Base-by-base conservation (phyloP, 768 basidiomycete genomes). In the Boletus rex-veris region DNA sequence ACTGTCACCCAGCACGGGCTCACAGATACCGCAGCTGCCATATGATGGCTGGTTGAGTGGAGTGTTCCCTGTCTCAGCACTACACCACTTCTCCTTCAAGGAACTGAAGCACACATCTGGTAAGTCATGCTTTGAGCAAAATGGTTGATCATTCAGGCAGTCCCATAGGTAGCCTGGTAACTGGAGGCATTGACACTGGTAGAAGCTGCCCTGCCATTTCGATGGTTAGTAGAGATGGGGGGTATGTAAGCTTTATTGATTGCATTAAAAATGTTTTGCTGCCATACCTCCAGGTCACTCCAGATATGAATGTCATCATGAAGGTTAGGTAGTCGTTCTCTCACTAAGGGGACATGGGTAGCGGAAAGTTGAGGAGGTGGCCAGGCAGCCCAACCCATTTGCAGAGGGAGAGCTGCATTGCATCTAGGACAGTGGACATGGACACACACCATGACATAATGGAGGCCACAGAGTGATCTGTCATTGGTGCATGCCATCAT, bases 81-180 rank as follows among this genome's bases (percentile, higher is more conserved):
- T 24, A 24, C 24, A 24, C 24, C 24, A 24, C 24, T 24, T 99
- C 74, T 94, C 98, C 70, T 89, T 94, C 64, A 99, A 78, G 2
- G 90, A 90, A 6, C 81, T 90, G 73, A 92, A 92, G 75, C 97
- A 98, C 38, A 97, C 97, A 45, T 99, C 96, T 41, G 95, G 79
- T 7, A 99, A 80, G 56, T 95, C 90, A 65, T 99, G 97, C 72
- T 98, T 96, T 99, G 96, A 9, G 97, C 97, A 66, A 99, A 98
- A 15, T 96, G 88, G 69, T 99, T 99, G 76, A 98, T 98, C 66
- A 97, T 98, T 97, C 97, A 99, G 7, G 97, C 97, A 0, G 94
- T 98, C 75, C 99, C 97, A 66, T 98, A 97, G 70, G n/a, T 92
- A 98, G 8, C 97, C 97, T 46, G 83, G 68, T 92, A 98, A 7